Conservation (phyloP, 371 early-diverging fungal species). For the Rhizomucor pusillus region DNA sequence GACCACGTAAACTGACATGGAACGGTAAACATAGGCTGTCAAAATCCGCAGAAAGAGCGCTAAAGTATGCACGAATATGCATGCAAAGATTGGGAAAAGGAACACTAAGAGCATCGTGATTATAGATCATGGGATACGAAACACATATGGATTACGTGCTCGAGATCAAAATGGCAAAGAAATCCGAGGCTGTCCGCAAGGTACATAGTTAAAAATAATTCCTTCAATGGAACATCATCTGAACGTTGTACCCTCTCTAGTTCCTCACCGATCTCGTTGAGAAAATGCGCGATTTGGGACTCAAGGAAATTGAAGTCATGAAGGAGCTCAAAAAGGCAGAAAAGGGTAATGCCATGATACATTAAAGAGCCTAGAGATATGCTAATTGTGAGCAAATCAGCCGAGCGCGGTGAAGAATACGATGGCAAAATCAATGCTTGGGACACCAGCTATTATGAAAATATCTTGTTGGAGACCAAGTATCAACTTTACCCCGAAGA, state of each 20-base stretch:
- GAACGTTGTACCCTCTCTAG: slow-evolving; percentile 8
- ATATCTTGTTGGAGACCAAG: slow-evolving; percentile 65
- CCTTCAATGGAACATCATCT: neutral
- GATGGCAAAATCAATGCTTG: slow-evolving; percentile 65
- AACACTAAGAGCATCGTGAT: neutral
- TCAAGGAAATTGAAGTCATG: slow-evolving; percentile 58
- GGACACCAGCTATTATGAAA: slow-evolving; percentile 78
- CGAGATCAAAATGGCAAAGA: slow-evolving; percentile 87
- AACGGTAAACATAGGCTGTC: slow-evolving; percentile 40
- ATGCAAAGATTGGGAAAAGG: neutral
- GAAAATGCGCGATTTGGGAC: slow-evolving; percentile 56
- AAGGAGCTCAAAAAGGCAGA: slow-evolving; percentile 54
- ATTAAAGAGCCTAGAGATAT: no score
- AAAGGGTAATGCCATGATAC: neutral
- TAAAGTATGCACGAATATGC: slow-evolving; percentile 24
- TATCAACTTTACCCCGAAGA: slow-evolving; percentile 75
- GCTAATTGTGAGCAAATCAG: no score
- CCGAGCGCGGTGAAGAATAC: slow-evolving; percentile 37
- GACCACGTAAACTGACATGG: neutral
- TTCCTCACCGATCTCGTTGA: slow-evolving; percentile 68
- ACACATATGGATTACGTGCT: slow-evolving; percentile 74
- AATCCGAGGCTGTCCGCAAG: slow-evolving; percentile 57
- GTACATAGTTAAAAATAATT: slow-evolving; percentile 16
- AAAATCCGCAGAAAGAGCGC: slow-evolving; percentile 57
- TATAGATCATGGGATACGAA: slow-evolving; percentile 67